Evolutionary conservation across 2,329 filamentous ascomycete genomes (phyloP).

Genomic region (Daldinia eschscholtzii): DNA sequence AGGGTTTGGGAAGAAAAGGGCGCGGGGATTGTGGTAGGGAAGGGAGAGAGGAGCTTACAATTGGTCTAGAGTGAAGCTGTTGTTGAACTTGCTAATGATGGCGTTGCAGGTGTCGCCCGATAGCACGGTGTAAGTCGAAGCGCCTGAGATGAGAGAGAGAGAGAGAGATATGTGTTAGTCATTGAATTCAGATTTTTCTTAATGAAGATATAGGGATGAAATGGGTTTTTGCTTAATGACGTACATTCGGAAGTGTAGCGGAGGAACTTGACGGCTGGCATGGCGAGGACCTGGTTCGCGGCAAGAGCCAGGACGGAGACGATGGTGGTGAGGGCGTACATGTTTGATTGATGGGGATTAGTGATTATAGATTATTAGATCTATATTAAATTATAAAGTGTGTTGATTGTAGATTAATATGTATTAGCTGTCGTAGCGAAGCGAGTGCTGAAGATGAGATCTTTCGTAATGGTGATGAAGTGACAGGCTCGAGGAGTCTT

Average conservation of each 20-base stretch:
- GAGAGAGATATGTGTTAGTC: slow-evolving; percentile 7
- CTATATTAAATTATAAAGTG: slow-evolving; percentile 6
- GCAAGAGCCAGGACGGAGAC: slow-evolving; percentile 36
- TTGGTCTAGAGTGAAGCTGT: slow-evolving; percentile 48
- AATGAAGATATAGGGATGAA: neutral
- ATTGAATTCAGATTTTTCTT: neutral
- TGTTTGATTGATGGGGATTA: slow-evolving; percentile 28
- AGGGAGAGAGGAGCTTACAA: slow-evolving; percentile 43
- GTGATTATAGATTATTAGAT: slow-evolving; percentile 16
- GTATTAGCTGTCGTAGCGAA: slow-evolving; percentile 13
- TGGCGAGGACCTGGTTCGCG: slow-evolving; percentile 39
- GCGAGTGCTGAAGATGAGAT: slow-evolving; percentile 23
- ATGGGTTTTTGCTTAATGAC: neutral
- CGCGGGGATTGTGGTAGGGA: too few relatives aligned
- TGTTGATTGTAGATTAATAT: neutral
- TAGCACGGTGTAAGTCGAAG: slow-evolving; percentile 41
- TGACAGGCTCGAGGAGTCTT: slow-evolving; percentile 15
- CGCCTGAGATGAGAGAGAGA: slow-evolving; percentile 27
- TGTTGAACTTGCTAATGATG: slow-evolving; percentile 48
- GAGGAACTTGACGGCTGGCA: slow-evolving; percentile 27
- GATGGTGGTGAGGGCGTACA: slow-evolving; percentile 43
- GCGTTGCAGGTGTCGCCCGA: slow-evolving; percentile 42
- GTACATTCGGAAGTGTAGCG: slow-evolving; percentile 44
- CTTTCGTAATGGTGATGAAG: slow-evolving; percentile 30
- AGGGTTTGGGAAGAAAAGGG: too few relatives aligned